Conservation (phyloP, 306 rosid species). For the Pterocarpus santalinus region DNA sequence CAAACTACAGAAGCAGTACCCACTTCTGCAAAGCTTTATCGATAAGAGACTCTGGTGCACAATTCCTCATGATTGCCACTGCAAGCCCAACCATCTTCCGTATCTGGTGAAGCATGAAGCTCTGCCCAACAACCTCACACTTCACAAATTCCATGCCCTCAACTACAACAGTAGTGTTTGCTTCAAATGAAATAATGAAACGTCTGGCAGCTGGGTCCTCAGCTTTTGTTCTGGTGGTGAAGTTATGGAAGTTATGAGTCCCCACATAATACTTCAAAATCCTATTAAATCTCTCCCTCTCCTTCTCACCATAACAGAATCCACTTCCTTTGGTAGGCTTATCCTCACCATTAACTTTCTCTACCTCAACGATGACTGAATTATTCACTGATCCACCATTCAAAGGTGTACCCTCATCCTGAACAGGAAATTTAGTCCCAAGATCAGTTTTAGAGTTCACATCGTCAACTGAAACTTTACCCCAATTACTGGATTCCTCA, state of each 20-base stretch:
- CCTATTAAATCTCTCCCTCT: slow-evolving; percentile 75
- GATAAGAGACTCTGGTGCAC: slow-evolving; percentile 78
- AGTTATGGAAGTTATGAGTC: slow-evolving; percentile 93
- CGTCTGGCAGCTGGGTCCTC: slow-evolving; percentile 83
- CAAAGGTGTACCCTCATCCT: slow-evolving; percentile 32
- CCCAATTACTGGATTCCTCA: slow-evolving; percentile 47
- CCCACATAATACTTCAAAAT: slow-evolving; percentile 78
- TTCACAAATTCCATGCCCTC: slow-evolving; percentile 84
- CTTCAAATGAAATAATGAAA: slow-evolving; percentile 77
- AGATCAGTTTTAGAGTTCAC: slow-evolving; percentile 48
- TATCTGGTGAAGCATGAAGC: slow-evolving; percentile 99
- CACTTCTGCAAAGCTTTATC: slow-evolving; percentile 82
- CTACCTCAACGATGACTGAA: slow-evolving; percentile 46
- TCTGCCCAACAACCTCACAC: slow-evolving; percentile 95
- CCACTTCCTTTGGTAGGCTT: slow-evolving; percentile 51
- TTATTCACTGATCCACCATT: slow-evolving; percentile 50
- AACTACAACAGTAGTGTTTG: slow-evolving; percentile 59
- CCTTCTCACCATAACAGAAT: slow-evolving; percentile 76
- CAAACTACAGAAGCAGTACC: slow-evolving; percentile 42
- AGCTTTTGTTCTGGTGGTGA: slow-evolving; percentile 93
- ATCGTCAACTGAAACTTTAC: slow-evolving; percentile 43
- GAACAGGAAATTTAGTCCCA: slow-evolving; percentile 45
- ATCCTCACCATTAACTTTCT: slow-evolving; percentile 52
- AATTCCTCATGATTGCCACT: slow-evolving; percentile 86
- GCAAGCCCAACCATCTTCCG: slow-evolving; percentile 95